These are phyloP conservation scores for Arthroderma uncinatum DNA, from an alignment of 2,329 filamentous ascomycete genomes.

Conservation along the genomic window DNA sequence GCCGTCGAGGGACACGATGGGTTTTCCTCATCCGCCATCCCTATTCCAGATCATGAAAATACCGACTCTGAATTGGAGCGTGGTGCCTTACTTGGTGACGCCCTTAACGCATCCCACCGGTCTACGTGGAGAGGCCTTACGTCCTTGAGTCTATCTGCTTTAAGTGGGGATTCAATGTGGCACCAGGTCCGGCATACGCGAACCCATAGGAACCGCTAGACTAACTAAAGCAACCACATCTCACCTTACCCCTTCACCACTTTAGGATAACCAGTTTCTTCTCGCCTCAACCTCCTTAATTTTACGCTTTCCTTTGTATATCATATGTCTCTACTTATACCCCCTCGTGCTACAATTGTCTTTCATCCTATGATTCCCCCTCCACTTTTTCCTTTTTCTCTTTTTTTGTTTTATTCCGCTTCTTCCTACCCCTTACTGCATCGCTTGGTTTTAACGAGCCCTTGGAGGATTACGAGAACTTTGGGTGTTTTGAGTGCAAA, in stretches of 20 bases:
- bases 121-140: conserved; percentile 36
- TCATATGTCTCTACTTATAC: conserved; percentile 5
- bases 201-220: conserved; percentile 30
- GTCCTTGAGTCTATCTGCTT: conserved; percentile 34
- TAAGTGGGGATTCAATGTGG: conserved; percentile 39
- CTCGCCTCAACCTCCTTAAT: conserved; percentile 1
- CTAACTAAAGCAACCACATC: background rate
- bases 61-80: conserved; percentile 35
- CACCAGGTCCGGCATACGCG: conserved; percentile 27
- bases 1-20: conserved; percentile 37
- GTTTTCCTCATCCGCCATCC: conserved; percentile 41
- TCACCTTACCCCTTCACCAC: background rate
- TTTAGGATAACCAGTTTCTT: conserved; percentile 6
- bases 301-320: conserved; percentile 5
- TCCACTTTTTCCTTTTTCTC: background rate
- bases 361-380: background rate
- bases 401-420: background rate
- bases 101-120: conserved; percentile 20
- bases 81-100: conserved; percentile 26
- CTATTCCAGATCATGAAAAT: conserved; percentile 30
- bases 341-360: background rate
- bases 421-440: background rate
- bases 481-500: background rate
- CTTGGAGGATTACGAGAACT: background rate
- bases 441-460: conserved; percentile 1